Conservation (phyloP, 1,139 yeast genomes). For the Saccharomyces hybrid region DNA sequence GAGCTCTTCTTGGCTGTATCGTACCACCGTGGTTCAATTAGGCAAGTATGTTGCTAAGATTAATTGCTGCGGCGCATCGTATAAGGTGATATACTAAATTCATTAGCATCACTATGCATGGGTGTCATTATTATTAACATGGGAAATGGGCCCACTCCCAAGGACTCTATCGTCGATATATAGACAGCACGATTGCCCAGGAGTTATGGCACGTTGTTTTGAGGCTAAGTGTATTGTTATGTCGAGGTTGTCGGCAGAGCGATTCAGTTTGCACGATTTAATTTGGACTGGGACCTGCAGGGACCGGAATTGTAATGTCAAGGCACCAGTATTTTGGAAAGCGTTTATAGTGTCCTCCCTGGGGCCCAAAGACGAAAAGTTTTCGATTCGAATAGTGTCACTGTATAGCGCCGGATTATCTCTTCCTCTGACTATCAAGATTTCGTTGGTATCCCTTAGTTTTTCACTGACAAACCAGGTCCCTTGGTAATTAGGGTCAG, state of each 20-base stretch:
- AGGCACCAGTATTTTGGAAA: conserved; percentile 11
- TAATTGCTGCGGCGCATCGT: neutral
- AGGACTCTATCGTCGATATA: conserved; percentile 61
- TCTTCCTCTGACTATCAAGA: conserved; percentile 72
- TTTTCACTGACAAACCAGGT: conserved; percentile 84
- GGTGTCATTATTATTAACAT: neutral
- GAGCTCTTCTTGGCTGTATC: neutral
- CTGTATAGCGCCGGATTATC: conserved; percentile 53
- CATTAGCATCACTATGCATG: neutral
- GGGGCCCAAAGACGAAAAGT: conserved; percentile 13
- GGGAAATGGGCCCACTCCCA: conserved; percentile 61
- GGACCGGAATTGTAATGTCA: conserved; percentile 61
- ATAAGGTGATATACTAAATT: neutral
- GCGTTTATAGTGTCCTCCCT: conserved; percentile 1
- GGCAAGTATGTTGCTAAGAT: neutral
- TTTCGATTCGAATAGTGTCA: conserved; percentile 36
- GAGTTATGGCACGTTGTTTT: conserved; percentile 68
- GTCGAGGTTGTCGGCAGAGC: conserved; percentile 25
- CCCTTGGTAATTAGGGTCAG: conserved; percentile 65
- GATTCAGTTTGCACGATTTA: conserved; percentile 16
- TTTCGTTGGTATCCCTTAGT: conserved; percentile 51
- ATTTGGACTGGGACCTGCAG: conserved; percentile 47
- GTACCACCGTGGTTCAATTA: neutral
- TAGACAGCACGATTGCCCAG: conserved; percentile 79
- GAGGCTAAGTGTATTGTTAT: conserved; percentile 13